phyloP scores from a whole-genome alignment of 345 rosid species.

The Streptanthus diversifolius region DNA sequence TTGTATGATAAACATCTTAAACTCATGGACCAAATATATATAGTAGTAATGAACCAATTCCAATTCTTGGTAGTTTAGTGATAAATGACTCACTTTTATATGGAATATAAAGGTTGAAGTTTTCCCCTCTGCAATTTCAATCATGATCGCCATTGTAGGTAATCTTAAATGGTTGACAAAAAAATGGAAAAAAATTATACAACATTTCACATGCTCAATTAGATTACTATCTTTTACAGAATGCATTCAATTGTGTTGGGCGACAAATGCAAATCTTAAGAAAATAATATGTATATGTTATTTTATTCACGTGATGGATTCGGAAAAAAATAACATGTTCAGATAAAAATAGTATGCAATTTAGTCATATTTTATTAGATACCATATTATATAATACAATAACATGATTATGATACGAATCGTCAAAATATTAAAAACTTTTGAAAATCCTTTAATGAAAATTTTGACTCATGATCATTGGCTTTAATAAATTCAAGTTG shows the following conservation, averaged over 20 bases:
- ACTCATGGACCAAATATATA: background rate
- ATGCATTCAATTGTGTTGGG: background rate
- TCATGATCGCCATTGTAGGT: background rate
- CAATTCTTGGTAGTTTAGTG: background rate
- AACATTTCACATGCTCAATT: background rate
- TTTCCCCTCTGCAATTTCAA: background rate
- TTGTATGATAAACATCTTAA: slow-evolving; percentile 7
- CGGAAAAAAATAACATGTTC: background rate
- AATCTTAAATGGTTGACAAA: too few relatives aligned
- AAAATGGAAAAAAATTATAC: background rate
- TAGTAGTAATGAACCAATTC: background rate
- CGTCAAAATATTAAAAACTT: background rate
- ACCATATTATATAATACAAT: background rate
- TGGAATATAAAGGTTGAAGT: background rate
- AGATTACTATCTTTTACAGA: background rate
- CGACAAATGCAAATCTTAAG: background rate
- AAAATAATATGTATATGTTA: background rate
- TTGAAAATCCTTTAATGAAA: background rate
- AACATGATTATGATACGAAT: background rate
- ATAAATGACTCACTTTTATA: background rate
- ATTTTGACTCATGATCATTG: background rate
- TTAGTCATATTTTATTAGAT: background rate
- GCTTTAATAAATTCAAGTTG: background rate
- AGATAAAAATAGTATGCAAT: background rate
- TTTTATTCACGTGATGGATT: background rate